phyloP scores from a whole-genome alignment of 305 asterid species.

The Fraxinus baroniana region DNA sequence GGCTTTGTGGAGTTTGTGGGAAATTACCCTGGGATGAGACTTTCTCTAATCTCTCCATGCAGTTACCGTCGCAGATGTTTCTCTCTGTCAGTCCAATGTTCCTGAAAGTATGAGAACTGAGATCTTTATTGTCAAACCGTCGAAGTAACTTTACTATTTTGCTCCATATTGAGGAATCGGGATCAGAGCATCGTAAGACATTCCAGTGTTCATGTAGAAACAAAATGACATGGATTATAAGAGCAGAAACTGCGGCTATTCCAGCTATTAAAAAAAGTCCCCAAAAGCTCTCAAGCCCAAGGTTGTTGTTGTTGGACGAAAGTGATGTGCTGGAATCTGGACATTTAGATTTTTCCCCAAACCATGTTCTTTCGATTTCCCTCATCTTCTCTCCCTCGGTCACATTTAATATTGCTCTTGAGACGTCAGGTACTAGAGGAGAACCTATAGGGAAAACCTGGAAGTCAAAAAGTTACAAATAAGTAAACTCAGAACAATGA shows the following conservation, averaged over 20 bases:
- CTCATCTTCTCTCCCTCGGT: slow-evolving; percentile 32
- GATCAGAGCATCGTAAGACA: not conserved
- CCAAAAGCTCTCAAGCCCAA: slow-evolving; percentile 40
- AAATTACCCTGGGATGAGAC: not conserved
- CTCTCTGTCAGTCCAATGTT: not conserved
- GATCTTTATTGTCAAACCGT: slow-evolving; percentile 30
- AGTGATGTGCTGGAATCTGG: slow-evolving; percentile 7
- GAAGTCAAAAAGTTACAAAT: not conserved
- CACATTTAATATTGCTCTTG: slow-evolving; percentile 41
- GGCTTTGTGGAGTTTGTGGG: not conserved
- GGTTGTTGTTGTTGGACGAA: slow-evolving; percentile 32
- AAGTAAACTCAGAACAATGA: not conserved
- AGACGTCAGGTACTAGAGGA: slow-evolving; percentile 45
- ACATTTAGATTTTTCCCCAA: slow-evolving; percentile 29
- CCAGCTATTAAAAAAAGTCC: slow-evolving; percentile 42
- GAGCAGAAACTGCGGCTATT: slow-evolving; percentile 25
- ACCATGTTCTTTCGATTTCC: slow-evolving; percentile 32
- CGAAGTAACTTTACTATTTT: slow-evolving; percentile 20
- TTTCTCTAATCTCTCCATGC: not conserved
- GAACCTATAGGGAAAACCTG: slow-evolving; percentile 64
- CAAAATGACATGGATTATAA: slow-evolving; percentile 18
- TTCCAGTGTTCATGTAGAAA: slow-evolving; percentile 30
- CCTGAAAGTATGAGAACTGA: slow-evolving; percentile 15
- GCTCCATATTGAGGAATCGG: slow-evolving; percentile 23
- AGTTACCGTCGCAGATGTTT: not conserved